Evolutionary conservation across 345 rosid species (phyloP), one percentile per base, ranked within the genome.

Genomic region (Rhodamnia rubescens): DNA sequence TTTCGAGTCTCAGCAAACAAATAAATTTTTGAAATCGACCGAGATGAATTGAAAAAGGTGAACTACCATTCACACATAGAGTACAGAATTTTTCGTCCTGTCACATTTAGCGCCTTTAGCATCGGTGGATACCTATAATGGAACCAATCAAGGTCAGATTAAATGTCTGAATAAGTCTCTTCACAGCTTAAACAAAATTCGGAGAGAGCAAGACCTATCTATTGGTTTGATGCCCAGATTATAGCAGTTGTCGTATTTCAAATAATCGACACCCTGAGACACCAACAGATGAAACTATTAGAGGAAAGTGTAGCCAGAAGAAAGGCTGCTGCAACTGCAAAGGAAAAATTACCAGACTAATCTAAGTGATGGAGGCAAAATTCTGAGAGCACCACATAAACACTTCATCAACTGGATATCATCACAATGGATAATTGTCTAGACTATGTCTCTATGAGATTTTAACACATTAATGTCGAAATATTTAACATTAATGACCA

Each of bases 161-260:
- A 26, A 52, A 80, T 6, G 11, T 12, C 57, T n/a, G 56, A 55
- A 55, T 40, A 80, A 80, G 59, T 83, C 82, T 52, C 50, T 81
- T 81, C 29, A 85, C 82, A 86, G 51, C 22, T 29, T 44, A 87
- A 78, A 85, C 36, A 80, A 85, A 82, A 88, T 16, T 53, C 26
- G 44, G 83, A 81, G 56, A 84, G 89, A 83, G 57, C 58, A 75
- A 89, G 83, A 95, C 99, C 99, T 95, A 85, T 94, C 40, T 53
- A 89, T 87, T 20, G 98, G 98, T 61, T 92, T 82, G 27, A 97
- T 93, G 58, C 98, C 99, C 57, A 97, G 91, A 92, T 97, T 97
- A 89, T 91, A 97, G 90, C 98, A 97, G 87, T 97, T 97, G 89
- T 97, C 99, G 75, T 97, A 95, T 92, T 97, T 97, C 92, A 95